Conservation (phyloP, 1,284 basidiomycete genomes). For the Hemileia vastatrix region DNA sequence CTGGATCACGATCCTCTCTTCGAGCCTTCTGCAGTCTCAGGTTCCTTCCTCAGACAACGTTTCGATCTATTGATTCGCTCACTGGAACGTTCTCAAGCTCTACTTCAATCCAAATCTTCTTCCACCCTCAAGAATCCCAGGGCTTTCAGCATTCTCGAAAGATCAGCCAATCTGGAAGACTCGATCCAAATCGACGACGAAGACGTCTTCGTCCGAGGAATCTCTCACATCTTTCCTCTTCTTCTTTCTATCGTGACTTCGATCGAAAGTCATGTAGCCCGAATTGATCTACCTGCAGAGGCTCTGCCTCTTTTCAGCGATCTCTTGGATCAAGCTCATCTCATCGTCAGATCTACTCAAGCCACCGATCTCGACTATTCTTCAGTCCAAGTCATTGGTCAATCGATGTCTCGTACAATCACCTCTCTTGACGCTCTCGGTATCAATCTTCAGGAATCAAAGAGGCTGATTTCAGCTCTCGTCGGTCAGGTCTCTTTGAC, state of each 20-base stretch:
- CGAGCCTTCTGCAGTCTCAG: too few species aligned
- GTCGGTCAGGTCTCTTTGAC: conserved; percentile 29
- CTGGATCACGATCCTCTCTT: too few species aligned
- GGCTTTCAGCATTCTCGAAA: not conserved
- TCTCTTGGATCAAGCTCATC: not conserved
- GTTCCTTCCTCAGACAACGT: not conserved
- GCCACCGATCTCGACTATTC: not conserved
- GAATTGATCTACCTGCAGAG: not conserved
- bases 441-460: not conserved
- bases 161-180: not conserved
- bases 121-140: not conserved
- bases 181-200: not conserved
- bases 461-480: conserved; percentile 7
- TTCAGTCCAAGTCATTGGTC: not conserved
- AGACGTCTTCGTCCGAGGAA: not conserved
- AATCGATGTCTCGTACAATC: not conserved
- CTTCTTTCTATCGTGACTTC: not conserved
- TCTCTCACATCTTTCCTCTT: not conserved
- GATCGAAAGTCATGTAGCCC: not conserved
- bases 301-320: not conserved
- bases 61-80: not conserved
- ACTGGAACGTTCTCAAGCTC: not conserved
- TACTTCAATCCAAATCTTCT: not conserved
- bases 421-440: not conserved
- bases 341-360: not conserved